A percentile compares a stretch with the other conserved stretches of the same genome.
Conservation (phyloP, 2,329 filamentous ascomycete genomes). For the Macrophomina phaseolina region DNA sequence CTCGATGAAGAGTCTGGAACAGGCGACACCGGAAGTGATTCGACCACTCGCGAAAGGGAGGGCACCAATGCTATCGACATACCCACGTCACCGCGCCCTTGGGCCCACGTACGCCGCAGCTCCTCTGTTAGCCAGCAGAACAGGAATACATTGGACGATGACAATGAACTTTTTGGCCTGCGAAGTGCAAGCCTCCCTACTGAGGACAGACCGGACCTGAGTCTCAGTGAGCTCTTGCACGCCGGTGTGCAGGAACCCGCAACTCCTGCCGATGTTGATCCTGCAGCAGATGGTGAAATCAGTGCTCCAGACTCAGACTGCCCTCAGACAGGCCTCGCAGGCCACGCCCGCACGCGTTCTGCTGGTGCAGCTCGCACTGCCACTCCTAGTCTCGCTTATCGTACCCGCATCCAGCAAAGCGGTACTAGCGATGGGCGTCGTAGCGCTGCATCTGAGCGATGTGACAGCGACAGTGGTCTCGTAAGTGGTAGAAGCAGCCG, state of each 20-base stretch:
- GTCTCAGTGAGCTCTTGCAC: conserved; percentile 65
- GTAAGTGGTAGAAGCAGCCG: conserved; percentile 22
- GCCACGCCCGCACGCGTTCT: conserved; percentile 13
- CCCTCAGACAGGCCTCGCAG: conserved; percentile 8
- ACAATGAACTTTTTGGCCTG: conserved; percentile 65
- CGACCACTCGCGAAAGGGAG: conserved; percentile 36
- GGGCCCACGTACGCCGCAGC: conserved; percentile 61
- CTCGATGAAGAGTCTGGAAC: conserved; percentile 30
- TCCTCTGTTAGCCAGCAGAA: conserved; percentile 73
- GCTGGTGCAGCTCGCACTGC: conserved; percentile 16
- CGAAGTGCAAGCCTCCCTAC: conserved; percentile 72
- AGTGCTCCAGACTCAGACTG: conserved; percentile 13
- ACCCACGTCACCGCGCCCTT: conserved; percentile 68
- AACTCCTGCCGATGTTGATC: neutral
- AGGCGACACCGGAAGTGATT: conserved; percentile 31
- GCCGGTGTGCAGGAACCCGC: conserved; percentile 5
- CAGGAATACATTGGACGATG: conserved; percentile 66
- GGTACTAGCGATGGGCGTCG: conserved; percentile 18
- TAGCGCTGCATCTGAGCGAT: conserved; percentile 22
- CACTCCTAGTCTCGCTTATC: conserved; percentile 21
- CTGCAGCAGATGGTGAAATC: neutral
- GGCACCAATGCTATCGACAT: conserved; percentile 72
- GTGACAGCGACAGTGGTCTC: conserved; percentile 25
- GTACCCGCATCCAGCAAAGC: conserved; percentile 15
- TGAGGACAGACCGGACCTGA: conserved; percentile 68